These are phyloP conservation scores for Calonectria pteridis DNA, from an alignment of 2,329 filamentous ascomycete genomes.

Conservation along the genomic window DNA sequence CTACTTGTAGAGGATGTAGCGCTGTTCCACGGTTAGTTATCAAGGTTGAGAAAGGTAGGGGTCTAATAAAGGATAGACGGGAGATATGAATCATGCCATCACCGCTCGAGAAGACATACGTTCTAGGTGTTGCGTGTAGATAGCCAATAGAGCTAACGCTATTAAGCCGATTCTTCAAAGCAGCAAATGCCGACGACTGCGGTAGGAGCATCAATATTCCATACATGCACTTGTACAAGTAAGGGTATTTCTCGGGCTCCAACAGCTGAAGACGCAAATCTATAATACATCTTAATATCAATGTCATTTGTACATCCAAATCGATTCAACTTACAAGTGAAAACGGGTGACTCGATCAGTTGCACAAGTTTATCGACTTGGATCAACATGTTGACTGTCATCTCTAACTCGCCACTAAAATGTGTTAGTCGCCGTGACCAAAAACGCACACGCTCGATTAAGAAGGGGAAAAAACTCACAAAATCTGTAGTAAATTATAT, in stretches of 20 bases:
- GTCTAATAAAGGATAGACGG: background rate
- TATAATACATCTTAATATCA: slow-evolving; percentile 50
- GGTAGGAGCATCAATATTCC: slow-evolving; percentile 98
- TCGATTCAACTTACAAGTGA: slow-evolving; percentile 81
- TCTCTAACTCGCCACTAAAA: slow-evolving; percentile 91
- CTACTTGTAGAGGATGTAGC: slow-evolving; percentile 61
- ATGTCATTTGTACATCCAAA: background rate
- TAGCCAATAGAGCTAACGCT: slow-evolving; percentile 98
- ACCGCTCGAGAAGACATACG: slow-evolving; percentile 61
- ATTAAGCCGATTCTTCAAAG: slow-evolving; percentile 95
- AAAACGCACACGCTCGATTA: background rate
- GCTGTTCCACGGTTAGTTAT: slow-evolving; percentile 43
- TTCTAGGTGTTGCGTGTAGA: slow-evolving; percentile 83
- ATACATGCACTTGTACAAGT: slow-evolving; percentile 97
- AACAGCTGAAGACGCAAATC: slow-evolving; percentile 94
- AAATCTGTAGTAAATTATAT: slow-evolving; percentile 94
- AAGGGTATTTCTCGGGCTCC: slow-evolving; percentile 94
- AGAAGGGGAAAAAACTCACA: slow-evolving; percentile 67
- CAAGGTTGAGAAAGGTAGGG: background rate
- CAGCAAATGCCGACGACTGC: slow-evolving; percentile 96
- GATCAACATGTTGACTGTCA: slow-evolving; percentile 98
- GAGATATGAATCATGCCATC: background rate
- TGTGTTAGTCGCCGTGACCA: background rate
- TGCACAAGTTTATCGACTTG: slow-evolving; percentile 99
- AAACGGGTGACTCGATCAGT: slow-evolving; percentile 95